Evolutionary conservation across 352 stramenopile species (phyloP).

Genomic region (Globisporangium viniferum): DNA sequence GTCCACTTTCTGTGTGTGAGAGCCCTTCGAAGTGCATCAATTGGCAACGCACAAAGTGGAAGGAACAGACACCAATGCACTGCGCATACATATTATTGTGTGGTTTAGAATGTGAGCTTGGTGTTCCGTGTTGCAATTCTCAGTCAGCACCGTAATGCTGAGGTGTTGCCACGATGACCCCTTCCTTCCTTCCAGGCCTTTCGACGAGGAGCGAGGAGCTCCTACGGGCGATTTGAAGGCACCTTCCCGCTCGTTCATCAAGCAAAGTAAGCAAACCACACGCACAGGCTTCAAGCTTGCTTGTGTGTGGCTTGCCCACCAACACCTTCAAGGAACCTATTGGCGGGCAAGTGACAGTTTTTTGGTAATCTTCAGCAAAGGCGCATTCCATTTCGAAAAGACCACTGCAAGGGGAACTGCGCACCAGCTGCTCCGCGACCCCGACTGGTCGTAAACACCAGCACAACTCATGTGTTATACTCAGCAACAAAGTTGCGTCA

Average conservation of each 20-base stretch:
- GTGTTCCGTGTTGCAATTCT: neutral
- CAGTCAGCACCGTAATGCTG: neutral
- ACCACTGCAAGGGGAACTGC: too few relatives aligned
- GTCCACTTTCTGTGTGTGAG: neutral
- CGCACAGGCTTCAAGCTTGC: neutral
- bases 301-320: too few relatives aligned
- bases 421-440: neutral
- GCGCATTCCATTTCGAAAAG: neutral
- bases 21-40: neutral
- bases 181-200: neutral
- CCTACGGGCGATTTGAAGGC: neutral
- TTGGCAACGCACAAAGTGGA: neutral
- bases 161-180: neutral
- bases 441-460: neutral
- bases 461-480: neutral
- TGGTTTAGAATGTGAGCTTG: neutral
- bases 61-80: neutral
- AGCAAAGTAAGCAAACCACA: neutral
- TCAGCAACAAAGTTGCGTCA: neutral
- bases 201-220: neutral
- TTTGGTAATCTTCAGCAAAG: too few relatives aligned
- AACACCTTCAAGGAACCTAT: too few relatives aligned
- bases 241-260: neutral
- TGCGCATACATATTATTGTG: too few relatives aligned
- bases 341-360: too few relatives aligned